Evolutionary conservation across 164 flowering plant species (phyloP).

Genomic region (Saururus chinensis): DNA sequence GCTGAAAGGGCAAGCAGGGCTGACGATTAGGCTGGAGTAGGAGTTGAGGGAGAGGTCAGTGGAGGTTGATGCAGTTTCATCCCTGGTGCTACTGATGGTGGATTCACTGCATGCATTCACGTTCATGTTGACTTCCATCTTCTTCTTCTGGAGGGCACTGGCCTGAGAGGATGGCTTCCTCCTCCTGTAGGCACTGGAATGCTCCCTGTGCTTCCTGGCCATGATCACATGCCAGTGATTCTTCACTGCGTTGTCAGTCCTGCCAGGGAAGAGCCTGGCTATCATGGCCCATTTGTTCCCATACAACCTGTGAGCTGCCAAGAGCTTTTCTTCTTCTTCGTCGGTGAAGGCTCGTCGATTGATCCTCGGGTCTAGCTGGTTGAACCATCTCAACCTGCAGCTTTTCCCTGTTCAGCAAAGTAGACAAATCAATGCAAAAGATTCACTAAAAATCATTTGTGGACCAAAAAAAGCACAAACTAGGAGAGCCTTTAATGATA

Average conservation of each 20-base stretch:
- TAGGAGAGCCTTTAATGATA: neutral
- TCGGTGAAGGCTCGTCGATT: constrained; percentile 58
- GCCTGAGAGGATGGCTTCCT: constrained; percentile 23
- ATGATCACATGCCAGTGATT: constrained; percentile 82
- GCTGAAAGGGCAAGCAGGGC: neutral
- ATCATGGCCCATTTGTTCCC: constrained; percentile 84
- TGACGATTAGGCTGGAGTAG: constrained; percentile 2
- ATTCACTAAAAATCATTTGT: neutral
- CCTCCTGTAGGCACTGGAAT: constrained; percentile 29
- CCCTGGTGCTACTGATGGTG: constrained; percentile 26
- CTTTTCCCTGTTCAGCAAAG: constrained; percentile 47
- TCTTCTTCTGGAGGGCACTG: neutral
- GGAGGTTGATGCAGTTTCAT: constrained; percentile 44
- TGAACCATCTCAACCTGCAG: constrained; percentile 80
- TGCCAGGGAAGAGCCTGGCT: constrained; percentile 62
- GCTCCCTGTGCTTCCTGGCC: constrained; percentile 56
- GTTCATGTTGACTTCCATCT: constrained; percentile 6
- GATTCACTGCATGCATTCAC: constrained; percentile 30
- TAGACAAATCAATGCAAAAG: neutral
- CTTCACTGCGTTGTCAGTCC: constrained; percentile 83
- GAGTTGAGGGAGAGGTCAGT: constrained; percentile 46
- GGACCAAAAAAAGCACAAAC: neutral
- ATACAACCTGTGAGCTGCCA: constrained; percentile 45
- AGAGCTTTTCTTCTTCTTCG: constrained; percentile 64
- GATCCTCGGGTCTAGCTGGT: constrained; percentile 75